Evolutionary conservation across 495 filamentous ascomycete genomes (phyloP).

Genomic region (Xylaria acuta): DNA sequence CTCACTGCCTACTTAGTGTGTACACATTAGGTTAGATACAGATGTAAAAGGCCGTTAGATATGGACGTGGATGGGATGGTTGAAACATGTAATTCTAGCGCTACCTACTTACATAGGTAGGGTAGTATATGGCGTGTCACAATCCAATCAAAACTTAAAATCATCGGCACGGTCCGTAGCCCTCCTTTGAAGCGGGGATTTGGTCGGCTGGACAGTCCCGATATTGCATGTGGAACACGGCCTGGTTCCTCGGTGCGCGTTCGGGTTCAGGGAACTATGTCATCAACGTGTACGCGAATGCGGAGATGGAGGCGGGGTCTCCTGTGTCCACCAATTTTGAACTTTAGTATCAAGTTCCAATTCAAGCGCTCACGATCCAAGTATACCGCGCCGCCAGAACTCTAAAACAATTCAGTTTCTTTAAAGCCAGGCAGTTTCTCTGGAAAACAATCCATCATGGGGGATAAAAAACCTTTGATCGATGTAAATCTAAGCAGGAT

Average conservation of each 20-base stretch:
- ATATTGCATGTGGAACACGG: not conserved
- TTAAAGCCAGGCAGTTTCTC: not conserved
- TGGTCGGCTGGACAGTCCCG: not conserved
- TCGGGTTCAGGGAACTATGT: not conserved
- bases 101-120: not conserved
- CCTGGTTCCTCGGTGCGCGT: not conserved
- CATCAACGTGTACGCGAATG: not conserved
- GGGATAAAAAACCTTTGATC: slow-evolving; percentile 13
- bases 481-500: slow-evolving; percentile 8
- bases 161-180: not conserved
- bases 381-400: not conserved
- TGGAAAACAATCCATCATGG: not conserved
- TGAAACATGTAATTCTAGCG: not conserved
- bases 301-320: slow-evolving; percentile 17
- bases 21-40: not conserved
- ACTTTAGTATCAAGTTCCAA: not conserved
- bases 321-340: not conserved
- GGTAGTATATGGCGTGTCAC: not conserved
- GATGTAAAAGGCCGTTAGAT: not conserved
- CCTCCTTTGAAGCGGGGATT: not conserved
- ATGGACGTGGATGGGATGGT: not conserved
- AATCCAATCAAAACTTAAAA: not conserved
- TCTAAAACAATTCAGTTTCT: not conserved
- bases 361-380: not conserved
- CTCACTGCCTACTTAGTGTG: not conserved